A percentile compares a stretch with the other conserved stretches of the same genome.
phyloP scores from a whole-genome alignment of 495 filamentous ascomycete species.

The Aspergillus carlsbadensis region DNA sequence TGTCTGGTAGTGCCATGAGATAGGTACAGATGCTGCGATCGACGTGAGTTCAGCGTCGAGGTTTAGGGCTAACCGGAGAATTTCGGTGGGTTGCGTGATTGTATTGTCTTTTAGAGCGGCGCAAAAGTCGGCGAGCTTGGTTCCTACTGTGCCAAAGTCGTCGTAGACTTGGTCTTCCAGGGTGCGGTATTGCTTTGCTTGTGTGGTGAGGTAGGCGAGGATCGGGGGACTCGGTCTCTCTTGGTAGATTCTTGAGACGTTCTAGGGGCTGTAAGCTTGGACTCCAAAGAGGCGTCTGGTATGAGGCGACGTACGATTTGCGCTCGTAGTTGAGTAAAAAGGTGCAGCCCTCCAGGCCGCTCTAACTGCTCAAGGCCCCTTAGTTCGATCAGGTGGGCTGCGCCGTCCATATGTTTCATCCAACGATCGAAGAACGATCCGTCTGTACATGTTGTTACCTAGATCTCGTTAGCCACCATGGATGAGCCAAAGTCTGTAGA shows the following conservation, averaged over 20 bases:
- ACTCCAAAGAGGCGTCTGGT: not conserved
- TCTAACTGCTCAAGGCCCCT: constrained; percentile 15
- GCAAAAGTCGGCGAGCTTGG: constrained; percentile 8
- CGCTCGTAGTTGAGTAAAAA: too few species aligned
- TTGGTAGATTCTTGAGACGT: constrained; percentile 9
- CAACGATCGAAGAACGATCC: constrained; percentile 16
- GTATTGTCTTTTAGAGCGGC: constrained; percentile 13
- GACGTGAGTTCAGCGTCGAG: constrained; percentile 16
- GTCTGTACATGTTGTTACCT: constrained; percentile 14
- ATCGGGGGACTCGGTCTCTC: constrained; percentile 12
- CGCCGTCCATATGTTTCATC: constrained; percentile 22
- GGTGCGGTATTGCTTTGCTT: constrained; percentile 10
- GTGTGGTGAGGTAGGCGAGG: constrained; percentile 3
- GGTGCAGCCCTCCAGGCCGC: too few species aligned
- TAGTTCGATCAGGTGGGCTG: constrained; percentile 13
- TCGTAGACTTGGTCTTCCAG: constrained; percentile 11
- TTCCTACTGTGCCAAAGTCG: constrained; percentile 4
- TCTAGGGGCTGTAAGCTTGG: not conserved
- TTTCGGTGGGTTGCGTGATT: constrained; percentile 12
- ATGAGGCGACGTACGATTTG: too few species aligned
- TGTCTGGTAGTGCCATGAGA: too few species aligned
- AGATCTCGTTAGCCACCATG: too few species aligned
- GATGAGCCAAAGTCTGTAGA: too few species aligned
- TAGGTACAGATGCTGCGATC: too few species aligned
- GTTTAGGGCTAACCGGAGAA: constrained; percentile 9